These are phyloP conservation scores for Leucaena leucocephala DNA, from an alignment of 306 rosid genomes.

Conservation along the genomic window DNA sequence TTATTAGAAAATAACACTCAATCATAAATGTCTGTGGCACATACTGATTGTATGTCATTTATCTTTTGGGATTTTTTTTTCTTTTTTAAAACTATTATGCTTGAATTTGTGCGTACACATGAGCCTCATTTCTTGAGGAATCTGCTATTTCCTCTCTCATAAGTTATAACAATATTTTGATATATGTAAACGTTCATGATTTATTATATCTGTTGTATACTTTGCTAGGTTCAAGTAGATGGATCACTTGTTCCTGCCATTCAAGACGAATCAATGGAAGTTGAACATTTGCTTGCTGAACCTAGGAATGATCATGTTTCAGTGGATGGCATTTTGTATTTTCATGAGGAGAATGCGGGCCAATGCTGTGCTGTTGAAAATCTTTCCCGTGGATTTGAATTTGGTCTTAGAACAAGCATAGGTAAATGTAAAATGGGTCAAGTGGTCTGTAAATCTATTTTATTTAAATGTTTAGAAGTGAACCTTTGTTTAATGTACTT, in stretches of 20 bases:
- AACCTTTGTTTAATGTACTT: constrained; percentile 1
- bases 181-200: constrained; percentile 26
- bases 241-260: constrained; percentile 55
- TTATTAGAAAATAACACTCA: background rate
- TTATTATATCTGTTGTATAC: constrained; percentile 28
- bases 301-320: constrained; percentile 59
- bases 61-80: constrained; percentile 1
- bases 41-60: background rate
- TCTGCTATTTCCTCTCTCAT: constrained; percentile 14
- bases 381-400: constrained; percentile 51
- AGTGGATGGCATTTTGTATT: constrained; percentile 51
- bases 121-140: background rate
- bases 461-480: constrained; percentile 15
- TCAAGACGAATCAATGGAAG: constrained; percentile 59
- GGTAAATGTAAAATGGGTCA: constrained; percentile 42
- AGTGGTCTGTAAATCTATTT: constrained; percentile 16
- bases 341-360: constrained; percentile 48
- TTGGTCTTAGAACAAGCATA: constrained; percentile 47
- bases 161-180: background rate
- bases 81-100: background rate
- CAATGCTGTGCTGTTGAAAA: constrained; percentile 50
- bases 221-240: constrained; percentile 60
- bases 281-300: constrained; percentile 65
- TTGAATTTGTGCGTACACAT: background rate
- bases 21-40: background rate